These are phyloP conservation scores for Platismatia glauca DNA, from an alignment of 495 filamentous ascomycete genomes.

Conservation along the genomic window DNA sequence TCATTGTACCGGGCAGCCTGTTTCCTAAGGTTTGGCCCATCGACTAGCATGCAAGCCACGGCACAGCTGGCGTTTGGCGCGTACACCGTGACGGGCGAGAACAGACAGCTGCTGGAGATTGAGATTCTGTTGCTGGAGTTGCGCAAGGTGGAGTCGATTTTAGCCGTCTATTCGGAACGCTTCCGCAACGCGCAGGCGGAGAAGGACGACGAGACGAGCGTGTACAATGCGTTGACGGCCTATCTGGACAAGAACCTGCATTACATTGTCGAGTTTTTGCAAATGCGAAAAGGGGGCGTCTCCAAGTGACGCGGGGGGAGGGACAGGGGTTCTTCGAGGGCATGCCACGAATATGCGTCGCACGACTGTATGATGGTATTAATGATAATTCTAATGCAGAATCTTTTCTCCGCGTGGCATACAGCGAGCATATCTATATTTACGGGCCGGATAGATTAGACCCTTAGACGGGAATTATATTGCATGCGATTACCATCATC, in stretches of 20 bases:
- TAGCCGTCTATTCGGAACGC: constrained; percentile 35
- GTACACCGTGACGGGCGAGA: constrained; percentile 36
- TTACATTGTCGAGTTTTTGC: constrained; percentile 21
- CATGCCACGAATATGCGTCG: not conserved
- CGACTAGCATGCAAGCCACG: constrained; percentile 24
- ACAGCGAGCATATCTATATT: not conserved
- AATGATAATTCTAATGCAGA: not conserved
- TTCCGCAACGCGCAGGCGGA: constrained; percentile 31
- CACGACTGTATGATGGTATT: not conserved
- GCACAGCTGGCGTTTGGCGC: constrained; percentile 34
- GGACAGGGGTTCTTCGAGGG: not conserved
- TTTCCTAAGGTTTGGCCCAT: constrained; percentile 26
- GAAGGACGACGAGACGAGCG: constrained; percentile 30
- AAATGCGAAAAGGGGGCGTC: constrained; percentile 10
- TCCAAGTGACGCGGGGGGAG: not conserved
- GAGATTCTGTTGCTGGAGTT: constrained; percentile 40
- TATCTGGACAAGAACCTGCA: constrained; percentile 35
- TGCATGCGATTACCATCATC: not conserved
- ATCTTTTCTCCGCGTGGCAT: not conserved
- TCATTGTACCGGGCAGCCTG: constrained; percentile 38
- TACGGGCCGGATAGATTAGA: not conserved
- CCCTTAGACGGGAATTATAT: not conserved
- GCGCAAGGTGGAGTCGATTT: constrained; percentile 37
- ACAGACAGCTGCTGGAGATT: constrained; percentile 36
- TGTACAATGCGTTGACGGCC: constrained; percentile 35